Base-by-base conservation (phyloP, 257 asterid genomes). In the Linderniella brevidens region DNA sequence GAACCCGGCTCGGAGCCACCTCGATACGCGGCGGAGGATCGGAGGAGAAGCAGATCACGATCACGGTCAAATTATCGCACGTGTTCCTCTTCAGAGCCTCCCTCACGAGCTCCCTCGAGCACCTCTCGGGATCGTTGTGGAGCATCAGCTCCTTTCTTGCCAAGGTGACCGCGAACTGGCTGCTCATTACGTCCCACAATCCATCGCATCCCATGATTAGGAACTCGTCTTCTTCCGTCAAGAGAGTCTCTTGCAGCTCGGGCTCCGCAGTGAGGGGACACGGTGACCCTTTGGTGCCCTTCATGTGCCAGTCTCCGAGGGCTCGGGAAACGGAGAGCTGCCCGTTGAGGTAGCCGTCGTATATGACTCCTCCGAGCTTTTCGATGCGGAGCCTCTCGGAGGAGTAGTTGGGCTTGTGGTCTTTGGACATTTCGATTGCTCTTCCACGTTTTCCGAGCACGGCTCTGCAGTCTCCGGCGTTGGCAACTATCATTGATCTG, bases 241-340 rank as follows among this genome's bases (percentile, higher is more conserved):
- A 48, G 15, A 71, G 5, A 0, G 65, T 64, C 71, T 77, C 93
- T 55, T 73, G 82, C 64, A 87, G 55, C 64, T 87, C 97, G 0
- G 97, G 97, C 70, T 83, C 94, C 5, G 92, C 86, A 14, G 87
- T 77, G 46, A 87, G 48, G 9, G 97, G 95, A 57, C 79, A 73
- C 9, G 72, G 67, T 4, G 85, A 71, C 19, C 95, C 96, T 63
- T 73, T 76, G 0, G 85, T 57, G 37, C 92, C 88, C 68, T 86
- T 86, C 90, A 86, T 82, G 78, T 86, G 94, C 97, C 97, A 86
- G 52, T 86, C 97, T 7, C 97, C 97, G 0, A 86, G 62, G 19
- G 97, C 93, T 1, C 97, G 86, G 9, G 97, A 75, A 18, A 86
- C 94, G 8, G 97, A 82, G 48, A 86, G 68, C 59, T 82, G 93